Evolutionary conservation across 768 basidiomycete genomes (phyloP).

Genomic region (Macrolepiota albuminosa): DNA sequence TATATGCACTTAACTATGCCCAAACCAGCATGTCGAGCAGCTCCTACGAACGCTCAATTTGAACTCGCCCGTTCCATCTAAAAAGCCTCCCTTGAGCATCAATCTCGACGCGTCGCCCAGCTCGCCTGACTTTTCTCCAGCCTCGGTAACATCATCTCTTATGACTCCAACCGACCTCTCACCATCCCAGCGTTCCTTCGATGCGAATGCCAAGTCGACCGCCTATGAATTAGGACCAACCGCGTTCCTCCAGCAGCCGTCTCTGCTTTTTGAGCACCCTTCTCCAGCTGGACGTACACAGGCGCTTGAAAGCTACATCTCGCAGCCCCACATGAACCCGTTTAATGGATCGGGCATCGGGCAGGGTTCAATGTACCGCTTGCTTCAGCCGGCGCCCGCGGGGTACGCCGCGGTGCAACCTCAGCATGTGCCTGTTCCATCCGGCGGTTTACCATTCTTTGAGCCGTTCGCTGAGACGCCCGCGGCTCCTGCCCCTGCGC

Average conservation of each 20-base stretch:
- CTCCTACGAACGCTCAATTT: constrained; percentile 75
- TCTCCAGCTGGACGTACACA: constrained; percentile 18
- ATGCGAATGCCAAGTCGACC: constrained; percentile 44
- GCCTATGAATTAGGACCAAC: constrained; percentile 48
- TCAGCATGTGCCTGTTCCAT: constrained; percentile 11
- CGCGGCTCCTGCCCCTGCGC: constrained; percentile 15
- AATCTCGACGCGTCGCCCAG: constrained; percentile 42
- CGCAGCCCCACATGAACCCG: background rate
- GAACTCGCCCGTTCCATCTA: constrained; percentile 62
- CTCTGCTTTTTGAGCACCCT: constrained; percentile 35
- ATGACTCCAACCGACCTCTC: constrained; percentile 74
- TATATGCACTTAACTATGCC: constrained; percentile 3
- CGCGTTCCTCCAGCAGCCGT: constrained; percentile 26
- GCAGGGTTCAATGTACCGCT: constrained; percentile 2
- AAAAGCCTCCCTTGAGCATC: constrained; percentile 37
- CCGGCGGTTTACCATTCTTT: constrained; percentile 35
- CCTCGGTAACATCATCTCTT: constrained; percentile 65
- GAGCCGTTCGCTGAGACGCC: constrained; percentile 48
- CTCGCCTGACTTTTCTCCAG: constrained; percentile 70
- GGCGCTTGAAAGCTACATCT: constrained; percentile 16
- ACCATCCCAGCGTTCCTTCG: constrained; percentile 53
- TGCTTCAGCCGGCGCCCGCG: constrained; percentile 2
- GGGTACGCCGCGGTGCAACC: constrained; percentile 6
- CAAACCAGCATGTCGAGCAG: constrained; percentile 68
- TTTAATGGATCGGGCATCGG: background rate